Evolutionary conservation across 441 rosid species (phyloP), one percentile per base, ranked within the genome.

Genomic region (Syzygium malaccense): DNA sequence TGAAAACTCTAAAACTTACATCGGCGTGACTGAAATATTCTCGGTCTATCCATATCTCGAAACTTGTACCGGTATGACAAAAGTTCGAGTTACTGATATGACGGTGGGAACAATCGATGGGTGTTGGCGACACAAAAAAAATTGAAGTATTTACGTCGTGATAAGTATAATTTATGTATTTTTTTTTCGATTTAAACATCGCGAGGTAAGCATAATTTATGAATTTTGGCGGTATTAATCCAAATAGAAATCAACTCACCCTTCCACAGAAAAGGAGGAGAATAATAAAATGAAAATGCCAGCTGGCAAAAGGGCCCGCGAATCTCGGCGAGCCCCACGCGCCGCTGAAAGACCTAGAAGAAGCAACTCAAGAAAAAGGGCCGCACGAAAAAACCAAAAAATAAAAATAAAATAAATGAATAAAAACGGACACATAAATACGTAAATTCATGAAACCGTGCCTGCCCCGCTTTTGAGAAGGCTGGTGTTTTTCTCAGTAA

Each of bases 371-470:
- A 33, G 68, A 3, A 62, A n/a, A 19, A 20, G 79, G 48, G 79
- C 7, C 26, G 49, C 37, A 20, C 26, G 3, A 14, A 3, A 15
- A 2, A 11, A 30, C 3, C 0, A 7, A 0, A 32, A 28, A 28
- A 45, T 7, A 32, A 32, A 7, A 30, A n/a, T 14, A 3, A 60
- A 28, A 6, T 0, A n/a, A n/a, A 62, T 41, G 10, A 6, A 30
- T 2, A 9, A 30, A 64, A 33, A 20, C 20, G 75, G 18, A 64
- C 75, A 23, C 26, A 37, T 71, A 19, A 71, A 71, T 33, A 20
- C 7, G 23, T 20, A 20, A 37, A 37, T 71, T 25, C 80, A 41
- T 6, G 1, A 13, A 71, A 18, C 10, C 20, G 5, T 23, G 48
- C 48, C 23, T 41, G 48, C 26, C 78, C 23, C 2, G 4, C 32